Conservation (phyloP, 345 rosid genomes). For the Eucalyptus cloeziana region DNA sequence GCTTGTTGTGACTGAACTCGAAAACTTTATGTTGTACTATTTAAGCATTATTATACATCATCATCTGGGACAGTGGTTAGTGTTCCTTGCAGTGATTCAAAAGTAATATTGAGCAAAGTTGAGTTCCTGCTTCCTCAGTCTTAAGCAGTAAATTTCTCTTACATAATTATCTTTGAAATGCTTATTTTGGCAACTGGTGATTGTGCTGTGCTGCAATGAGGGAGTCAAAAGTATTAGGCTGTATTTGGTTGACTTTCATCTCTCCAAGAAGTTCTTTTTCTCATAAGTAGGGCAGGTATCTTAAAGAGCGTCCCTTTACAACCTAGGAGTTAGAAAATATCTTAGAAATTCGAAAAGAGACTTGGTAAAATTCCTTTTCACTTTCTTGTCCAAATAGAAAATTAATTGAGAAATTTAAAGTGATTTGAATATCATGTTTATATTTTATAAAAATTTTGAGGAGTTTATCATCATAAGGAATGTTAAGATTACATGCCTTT, state of each 20-base stretch:
- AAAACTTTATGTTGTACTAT: background rate
- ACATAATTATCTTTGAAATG: background rate
- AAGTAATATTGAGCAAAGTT: background rate
- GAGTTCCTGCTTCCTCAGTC: background rate
- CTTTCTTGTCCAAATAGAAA: background rate
- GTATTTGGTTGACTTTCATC: background rate
- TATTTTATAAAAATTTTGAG: background rate
- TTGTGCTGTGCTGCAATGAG: background rate
- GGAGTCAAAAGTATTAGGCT: background rate
- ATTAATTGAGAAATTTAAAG: background rate
- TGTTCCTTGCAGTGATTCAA: background rate
- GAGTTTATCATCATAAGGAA: background rate
- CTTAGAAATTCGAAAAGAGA: background rate
- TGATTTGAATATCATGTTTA: background rate
- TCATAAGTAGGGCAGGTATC: background rate
- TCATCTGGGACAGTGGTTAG: background rate
- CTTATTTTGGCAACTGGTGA: background rate
- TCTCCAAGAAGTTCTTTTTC: background rate
- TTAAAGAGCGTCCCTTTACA: background rate
- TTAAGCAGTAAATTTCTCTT: background rate
- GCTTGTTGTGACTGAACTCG: background rate
- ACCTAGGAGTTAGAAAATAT: background rate
- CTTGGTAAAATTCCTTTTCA: background rate
- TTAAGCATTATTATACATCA: background rate
- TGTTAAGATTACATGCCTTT: background rate